Base-by-base conservation (phyloP, 164 flowering plant species). In the Aristolochia contorta region DNA sequence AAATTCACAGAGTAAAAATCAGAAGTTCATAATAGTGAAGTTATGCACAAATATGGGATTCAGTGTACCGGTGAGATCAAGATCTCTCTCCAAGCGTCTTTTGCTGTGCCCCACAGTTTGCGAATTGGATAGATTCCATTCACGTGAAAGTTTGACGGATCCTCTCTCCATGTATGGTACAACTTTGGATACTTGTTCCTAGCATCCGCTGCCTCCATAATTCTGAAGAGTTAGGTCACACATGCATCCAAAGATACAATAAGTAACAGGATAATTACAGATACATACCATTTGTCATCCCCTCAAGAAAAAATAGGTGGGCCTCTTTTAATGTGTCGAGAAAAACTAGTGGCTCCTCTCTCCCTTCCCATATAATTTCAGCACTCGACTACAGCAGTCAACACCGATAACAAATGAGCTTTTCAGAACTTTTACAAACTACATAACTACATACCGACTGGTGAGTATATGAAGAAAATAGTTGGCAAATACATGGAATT, bases 121-220 rank as follows among this genome's bases (percentile, higher is more conserved):
- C 66, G 67, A 20, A 82, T 24, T 27, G 92, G 92, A 65, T 84
- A 86, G 51, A 80, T 71, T 43, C 85, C 89, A 55, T 84, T 66
- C 45, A 86, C 82, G 33, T 54, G 19, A 55, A 86, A 84, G 70
- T 79, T 82, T 19, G 75, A 75, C 10, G 92, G 89, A 71, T 86
- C 89, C 71, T 86, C 89, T 74, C 92, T 80, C 89, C 92, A 86
- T 41, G 76, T 71, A 54, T 65, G 67, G 49, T 76, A 80, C 70
- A 84, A 82, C 67, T 75, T 72, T 12, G 84, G 84, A 69, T 82
- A 84, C 67, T 21, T 72, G 75, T 68, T 64, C 79, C 57, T 79
- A 67, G 92, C 92, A 74, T 86, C 92, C 84, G 65, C 92, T 84
- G 89, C 80, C 92, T 79, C 87, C 80, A 84, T 72, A 75, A 64